These are phyloP conservation scores for Wickerhamomyces chambardii DNA, from an alignment of 805 yeast genomes.

Conservation along the genomic window DNA sequence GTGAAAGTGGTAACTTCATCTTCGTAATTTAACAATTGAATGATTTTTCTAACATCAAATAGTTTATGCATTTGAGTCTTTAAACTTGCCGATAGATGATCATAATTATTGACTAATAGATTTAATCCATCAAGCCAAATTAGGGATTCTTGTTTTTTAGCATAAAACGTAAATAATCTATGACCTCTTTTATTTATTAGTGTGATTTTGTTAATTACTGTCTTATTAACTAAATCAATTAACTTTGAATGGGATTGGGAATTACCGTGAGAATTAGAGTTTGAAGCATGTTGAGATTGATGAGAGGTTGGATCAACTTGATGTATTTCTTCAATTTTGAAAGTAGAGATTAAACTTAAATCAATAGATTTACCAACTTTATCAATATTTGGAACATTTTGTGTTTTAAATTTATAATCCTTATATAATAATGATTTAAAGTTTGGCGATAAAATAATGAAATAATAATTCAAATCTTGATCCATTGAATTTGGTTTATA, in stretches of 20 bases:
- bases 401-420: conserved; percentile 40
- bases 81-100: conserved; percentile 32
- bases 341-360: conserved; percentile 38
- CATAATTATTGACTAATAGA: conserved; percentile 30
- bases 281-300: conserved; percentile 25
- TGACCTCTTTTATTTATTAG: conserved; percentile 33
- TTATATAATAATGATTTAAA: conserved; percentile 51
- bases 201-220: conserved; percentile 45
- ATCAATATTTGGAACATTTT: conserved; percentile 46
- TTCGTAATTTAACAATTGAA: conserved; percentile 31
- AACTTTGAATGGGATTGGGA: conserved; percentile 24
- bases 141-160: conserved; percentile 56
- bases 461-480: conserved; percentile 33
- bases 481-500: conserved; percentile 9
- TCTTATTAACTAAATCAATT: conserved; percentile 50
- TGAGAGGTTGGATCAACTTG: conserved; percentile 32
- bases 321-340: conserved; percentile 41
- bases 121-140: conserved; percentile 78
- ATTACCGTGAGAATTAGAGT: conserved; percentile 18
- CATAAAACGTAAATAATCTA: conserved; percentile 50
- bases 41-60: conserved; percentile 34
- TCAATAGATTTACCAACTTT: conserved; percentile 45
- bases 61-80: conserved; percentile 33
- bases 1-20: background rate
- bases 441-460: conserved; percentile 58